Conservation (phyloP, 148 eudicot genomes). For the Arctostaphylos glauca region DNA sequence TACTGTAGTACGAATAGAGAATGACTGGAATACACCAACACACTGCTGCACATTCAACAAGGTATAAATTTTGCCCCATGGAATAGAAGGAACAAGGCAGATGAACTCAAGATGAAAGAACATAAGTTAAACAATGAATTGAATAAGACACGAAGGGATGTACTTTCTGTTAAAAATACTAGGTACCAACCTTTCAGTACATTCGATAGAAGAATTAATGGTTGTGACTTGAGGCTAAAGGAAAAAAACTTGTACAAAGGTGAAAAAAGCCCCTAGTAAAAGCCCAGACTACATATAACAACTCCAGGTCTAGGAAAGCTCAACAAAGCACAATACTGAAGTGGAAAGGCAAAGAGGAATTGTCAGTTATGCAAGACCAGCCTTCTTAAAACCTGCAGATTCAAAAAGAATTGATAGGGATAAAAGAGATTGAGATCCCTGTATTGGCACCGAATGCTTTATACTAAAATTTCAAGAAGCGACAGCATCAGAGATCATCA, state of each 20-base stretch:
- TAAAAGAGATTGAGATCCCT: not conserved
- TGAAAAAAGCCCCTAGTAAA: not conserved
- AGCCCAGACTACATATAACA: not conserved
- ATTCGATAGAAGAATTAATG: not conserved
- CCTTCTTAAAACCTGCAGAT: slow-evolving; percentile 8
- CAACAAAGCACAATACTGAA: not conserved
- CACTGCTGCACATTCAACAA: not conserved
- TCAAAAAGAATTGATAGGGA: not conserved
- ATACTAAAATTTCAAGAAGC: not conserved
- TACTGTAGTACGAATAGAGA: not conserved
- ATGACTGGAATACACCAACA: not conserved
- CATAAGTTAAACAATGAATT: not conserved
- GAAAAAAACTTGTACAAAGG: not conserved
- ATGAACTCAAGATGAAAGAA: slow-evolving; percentile 2
- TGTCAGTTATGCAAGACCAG: not conserved
- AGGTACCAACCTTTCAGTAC: not conserved
- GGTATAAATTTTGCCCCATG: not conserved
- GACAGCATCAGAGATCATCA: not conserved
- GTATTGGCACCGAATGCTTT: no score
- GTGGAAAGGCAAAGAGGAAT: not conserved
- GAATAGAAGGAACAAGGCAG: not conserved
- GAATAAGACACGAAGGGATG: not conserved
- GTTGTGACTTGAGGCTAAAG: not conserved
- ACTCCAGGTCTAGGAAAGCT: not conserved
- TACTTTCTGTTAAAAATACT: not conserved